Conservation (phyloP, 306 rosid genomes). For the Cucurbita moschata region DNA sequence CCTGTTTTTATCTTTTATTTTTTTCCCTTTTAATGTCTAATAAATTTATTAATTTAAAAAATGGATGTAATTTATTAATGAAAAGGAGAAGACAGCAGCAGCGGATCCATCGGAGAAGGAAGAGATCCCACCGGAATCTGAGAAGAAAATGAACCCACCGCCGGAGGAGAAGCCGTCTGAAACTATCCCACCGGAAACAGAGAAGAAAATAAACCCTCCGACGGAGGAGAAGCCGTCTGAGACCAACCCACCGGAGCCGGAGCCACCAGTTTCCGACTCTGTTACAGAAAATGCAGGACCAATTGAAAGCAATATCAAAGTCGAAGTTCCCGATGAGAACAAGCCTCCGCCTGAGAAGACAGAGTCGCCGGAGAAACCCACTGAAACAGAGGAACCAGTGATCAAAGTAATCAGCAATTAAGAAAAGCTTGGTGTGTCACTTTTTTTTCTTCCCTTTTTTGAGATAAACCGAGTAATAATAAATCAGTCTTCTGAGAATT, state of each 20-base stretch:
- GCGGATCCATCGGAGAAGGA: not conserved
- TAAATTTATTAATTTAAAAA: too few species aligned
- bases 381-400: not conserved
- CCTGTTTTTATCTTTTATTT: not conserved
- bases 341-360: not conserved
- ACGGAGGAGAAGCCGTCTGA: not conserved
- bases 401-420: not conserved
- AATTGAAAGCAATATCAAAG: not conserved
- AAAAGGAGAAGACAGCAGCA: not conserved
- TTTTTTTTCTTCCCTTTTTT: too few species aligned
- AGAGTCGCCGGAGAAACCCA: not conserved
- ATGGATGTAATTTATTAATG: too few species aligned
- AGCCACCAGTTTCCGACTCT: not conserved
- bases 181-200: not conserved
- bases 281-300: not conserved
- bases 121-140: not conserved
- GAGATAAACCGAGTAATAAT: too few species aligned
- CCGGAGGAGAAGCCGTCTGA: not conserved
- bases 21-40: not conserved
- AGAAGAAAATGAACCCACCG: not conserved
- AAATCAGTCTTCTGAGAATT: too few species aligned
- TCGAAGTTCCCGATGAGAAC: not conserved
- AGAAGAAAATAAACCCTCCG: not conserved
- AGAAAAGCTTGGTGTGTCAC: too few species aligned
- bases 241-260: not conserved